Evolutionary conservation across 331 rosid genomes (phyloP).

Genomic region (Erythrophleum ivorense): DNA sequence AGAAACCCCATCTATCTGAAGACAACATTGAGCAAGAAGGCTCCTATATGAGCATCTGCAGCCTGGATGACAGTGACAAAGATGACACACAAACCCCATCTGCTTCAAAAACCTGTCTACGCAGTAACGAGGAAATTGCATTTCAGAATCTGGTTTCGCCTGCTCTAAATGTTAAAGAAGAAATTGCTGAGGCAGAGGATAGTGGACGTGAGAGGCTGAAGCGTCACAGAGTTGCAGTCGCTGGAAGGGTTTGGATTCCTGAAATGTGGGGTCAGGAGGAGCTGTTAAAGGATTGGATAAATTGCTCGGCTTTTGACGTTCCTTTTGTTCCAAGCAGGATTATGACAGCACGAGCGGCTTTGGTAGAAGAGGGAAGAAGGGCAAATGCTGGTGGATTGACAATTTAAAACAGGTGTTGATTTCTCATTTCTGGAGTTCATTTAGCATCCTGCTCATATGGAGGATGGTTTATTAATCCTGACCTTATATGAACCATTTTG

Average conservation of each 20-base stretch:
- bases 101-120: constrained; percentile 27
- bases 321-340: constrained; percentile 65
- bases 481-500: not conserved
- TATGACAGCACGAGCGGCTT: constrained; percentile 67
- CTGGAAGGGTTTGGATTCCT: constrained; percentile 90
- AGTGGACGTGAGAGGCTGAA: constrained; percentile 77
- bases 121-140: constrained; percentile 31
- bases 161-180: constrained; percentile 25
- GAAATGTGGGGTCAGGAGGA: constrained; percentile 96
- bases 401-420: constrained; percentile 77
- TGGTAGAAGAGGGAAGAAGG: constrained; percentile 68
- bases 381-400: constrained; percentile 58
- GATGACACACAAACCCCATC: constrained; percentile 28
- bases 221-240: constrained; percentile 70
- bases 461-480: constrained; percentile 15
- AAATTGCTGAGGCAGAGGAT: constrained; percentile 41
- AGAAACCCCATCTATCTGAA: not conserved
- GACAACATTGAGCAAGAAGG: not conserved
- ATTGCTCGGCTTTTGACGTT: constrained; percentile 82
- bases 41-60: not conserved
- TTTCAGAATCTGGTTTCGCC: constrained; percentile 11
- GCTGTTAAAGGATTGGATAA: constrained; percentile 81
- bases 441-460: not conserved
- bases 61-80: not conserved
- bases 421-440: constrained; percentile 20